phyloP scores from a whole-genome alignment of 2,329 filamentous ascomycete species.

The Endothia cerciana region DNA sequence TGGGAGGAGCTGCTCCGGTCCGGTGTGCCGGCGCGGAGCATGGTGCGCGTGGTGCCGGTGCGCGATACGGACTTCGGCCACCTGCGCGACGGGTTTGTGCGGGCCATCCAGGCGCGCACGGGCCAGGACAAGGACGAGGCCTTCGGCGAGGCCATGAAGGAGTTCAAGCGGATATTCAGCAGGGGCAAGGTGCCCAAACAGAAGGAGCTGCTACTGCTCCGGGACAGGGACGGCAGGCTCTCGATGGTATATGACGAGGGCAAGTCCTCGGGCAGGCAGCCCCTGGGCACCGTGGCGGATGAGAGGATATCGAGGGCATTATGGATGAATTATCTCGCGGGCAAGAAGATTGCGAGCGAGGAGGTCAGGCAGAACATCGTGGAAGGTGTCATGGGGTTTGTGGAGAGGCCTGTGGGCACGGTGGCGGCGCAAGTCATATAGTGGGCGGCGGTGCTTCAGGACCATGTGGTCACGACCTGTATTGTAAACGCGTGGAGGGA shows the following conservation, averaged over 20 bases:
- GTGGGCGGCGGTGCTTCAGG: background rate
- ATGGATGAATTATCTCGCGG: constrained; percentile 89
- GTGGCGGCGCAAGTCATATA: constrained; percentile 75
- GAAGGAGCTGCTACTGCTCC: constrained; percentile 73
- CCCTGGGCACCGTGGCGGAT: constrained; percentile 74
- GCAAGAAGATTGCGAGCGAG: constrained; percentile 85
- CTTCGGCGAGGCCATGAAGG: constrained; percentile 74
- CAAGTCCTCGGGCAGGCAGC: constrained; percentile 49
- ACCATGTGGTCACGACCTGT: background rate
- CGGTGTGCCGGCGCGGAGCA: constrained; percentile 69
- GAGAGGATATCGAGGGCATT: constrained; percentile 79
- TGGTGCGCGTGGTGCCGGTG: constrained; percentile 85
- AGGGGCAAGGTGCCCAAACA: constrained; percentile 80
- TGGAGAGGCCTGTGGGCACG: constrained; percentile 84
- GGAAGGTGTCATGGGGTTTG: constrained; percentile 84
- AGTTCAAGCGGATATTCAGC: constrained; percentile 83
- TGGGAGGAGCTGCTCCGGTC: constrained; percentile 74
- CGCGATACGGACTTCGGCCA: constrained; percentile 94
- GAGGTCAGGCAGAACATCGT: constrained; percentile 79
- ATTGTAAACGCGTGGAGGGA: background rate
- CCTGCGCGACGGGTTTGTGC: constrained; percentile 86
- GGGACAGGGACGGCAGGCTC: constrained; percentile 68
- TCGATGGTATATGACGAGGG: constrained; percentile 68
- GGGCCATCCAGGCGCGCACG: constrained; percentile 75
- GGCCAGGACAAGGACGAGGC: constrained; percentile 68